Evolutionary conservation across 2,329 filamentous ascomycete species (phyloP), one percentile per base, ranked within the genome.

Genomic region (Arthrobotrys conoides): DNA sequence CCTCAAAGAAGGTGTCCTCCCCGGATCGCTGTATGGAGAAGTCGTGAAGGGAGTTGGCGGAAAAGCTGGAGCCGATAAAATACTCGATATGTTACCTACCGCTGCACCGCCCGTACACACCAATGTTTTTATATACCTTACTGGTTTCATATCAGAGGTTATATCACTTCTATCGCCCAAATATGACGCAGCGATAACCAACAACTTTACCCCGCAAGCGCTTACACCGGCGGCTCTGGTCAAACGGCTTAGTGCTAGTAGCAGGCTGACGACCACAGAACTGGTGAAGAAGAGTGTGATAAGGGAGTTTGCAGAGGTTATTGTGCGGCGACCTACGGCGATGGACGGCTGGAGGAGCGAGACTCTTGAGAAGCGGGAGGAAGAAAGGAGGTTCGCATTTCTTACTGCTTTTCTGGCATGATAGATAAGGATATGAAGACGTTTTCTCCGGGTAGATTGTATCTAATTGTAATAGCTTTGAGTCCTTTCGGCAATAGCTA

Each of bases 1-100:
- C 33, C 87, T 98, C 22, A 88, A 89, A 0, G 94, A 97, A 82
- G 94, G 95, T 0, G 88, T 98, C 76, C 87, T 98, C 61, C 90
- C 92, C 0, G 86, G 87, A 1, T 83, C 87, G 0, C 85, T 96
- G 0, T 97, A 93, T 65, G 71, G 70, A 24, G 81, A 82, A 18
- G 80, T 82, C 9, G 78, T 82, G 12, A 82, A 80, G 69, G 81
- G 81, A 49, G 93, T 85, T 88, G 5, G 88, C 89, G 61, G 88
- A 95, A 49, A 91, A 92, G 67, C 86, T 88, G 4, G 87, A 87
- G 18, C 83, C 91, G 14, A 83, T 86, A 14, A 86, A 80, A 80
- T 82, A n/a, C 75, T 82, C 12, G 80, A 82, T 36, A 80, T 78
- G 55, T 30, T 79, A 20, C 70, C 80, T 71, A 73, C 75, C 16